Conservation (phyloP, 1,139 yeast genomes). For the Taiozyma sp. region DNA sequence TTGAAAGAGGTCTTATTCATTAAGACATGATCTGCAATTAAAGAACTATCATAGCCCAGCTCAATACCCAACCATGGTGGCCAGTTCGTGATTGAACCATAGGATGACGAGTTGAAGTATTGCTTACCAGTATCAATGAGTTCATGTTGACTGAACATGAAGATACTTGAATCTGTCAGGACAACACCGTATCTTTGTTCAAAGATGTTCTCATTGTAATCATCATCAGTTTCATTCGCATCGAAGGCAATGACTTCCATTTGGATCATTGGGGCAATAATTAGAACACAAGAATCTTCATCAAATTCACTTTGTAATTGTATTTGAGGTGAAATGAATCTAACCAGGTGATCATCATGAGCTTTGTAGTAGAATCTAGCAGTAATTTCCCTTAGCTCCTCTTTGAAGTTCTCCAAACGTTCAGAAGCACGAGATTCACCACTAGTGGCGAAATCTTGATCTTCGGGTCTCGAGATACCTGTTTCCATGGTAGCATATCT, state of each 20-base stretch:
- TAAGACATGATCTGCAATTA: constrained; percentile 52
- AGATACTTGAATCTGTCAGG: constrained; percentile 66
- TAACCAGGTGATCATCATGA: constrained; percentile 62
- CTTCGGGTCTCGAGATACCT: not conserved
- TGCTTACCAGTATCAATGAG: constrained; percentile 37
- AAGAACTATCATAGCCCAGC: constrained; percentile 65
- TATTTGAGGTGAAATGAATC: constrained; percentile 81
- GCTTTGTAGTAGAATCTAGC: constrained; percentile 37
- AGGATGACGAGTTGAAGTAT: constrained; percentile 37
- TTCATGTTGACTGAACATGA: constrained; percentile 53
- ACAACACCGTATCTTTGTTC: constrained; percentile 72
- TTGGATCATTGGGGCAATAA: constrained; percentile 72
- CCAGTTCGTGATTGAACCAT: constrained; percentile 50
- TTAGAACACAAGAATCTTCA: constrained; percentile 59
- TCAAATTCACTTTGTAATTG: constrained; percentile 69
- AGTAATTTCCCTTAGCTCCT: constrained; percentile 40
- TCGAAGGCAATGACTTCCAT: constrained; percentile 57
- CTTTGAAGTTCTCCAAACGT: constrained; percentile 44
- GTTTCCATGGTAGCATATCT: constrained; percentile 20
- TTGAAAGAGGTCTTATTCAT: constrained; percentile 62
- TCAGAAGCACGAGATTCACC: constrained; percentile 15
- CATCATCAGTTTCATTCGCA: constrained; percentile 40
- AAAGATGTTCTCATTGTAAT: constrained; percentile 44
- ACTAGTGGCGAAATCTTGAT: constrained; percentile 6
- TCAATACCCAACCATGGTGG: constrained; percentile 86